Percentiles rank a stretch among this genome's conserved stretches.
Evolutionary conservation across 73 alveolate species (phyloP).

Genomic region (Loxodes magnus): DNA sequence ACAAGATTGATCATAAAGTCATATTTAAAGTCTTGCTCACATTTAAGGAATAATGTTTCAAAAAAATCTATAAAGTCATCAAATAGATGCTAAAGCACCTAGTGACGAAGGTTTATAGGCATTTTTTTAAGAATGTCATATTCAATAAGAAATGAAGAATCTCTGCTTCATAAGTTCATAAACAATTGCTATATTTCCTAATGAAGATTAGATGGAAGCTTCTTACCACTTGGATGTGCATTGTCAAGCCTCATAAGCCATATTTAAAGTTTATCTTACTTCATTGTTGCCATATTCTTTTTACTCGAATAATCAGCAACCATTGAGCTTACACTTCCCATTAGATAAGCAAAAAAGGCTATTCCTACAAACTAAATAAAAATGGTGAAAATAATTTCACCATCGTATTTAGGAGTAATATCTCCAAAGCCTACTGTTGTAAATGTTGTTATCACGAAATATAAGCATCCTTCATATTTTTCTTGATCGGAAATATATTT

Average conservation of each 20-base stretch:
- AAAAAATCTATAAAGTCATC: not conserved
- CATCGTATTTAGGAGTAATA: not conserved
- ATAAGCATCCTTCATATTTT: not conserved
- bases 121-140: not conserved
- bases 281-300: not conserved
- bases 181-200: not conserved
- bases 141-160: not conserved
- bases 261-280: not conserved
- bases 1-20: not conserved
- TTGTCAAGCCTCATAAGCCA: conserved; percentile 5
- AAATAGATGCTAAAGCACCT: not conserved
- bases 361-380: not conserved
- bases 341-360: conserved; percentile 2
- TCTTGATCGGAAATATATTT: not conserved
- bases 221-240: not conserved
- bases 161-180: not conserved
- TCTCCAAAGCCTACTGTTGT: conserved; percentile 7
- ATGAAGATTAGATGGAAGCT: not conserved
- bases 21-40: not conserved
- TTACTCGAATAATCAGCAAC: not conserved
- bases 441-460: not conserved
- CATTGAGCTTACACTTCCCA: not conserved
- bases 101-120: not conserved
- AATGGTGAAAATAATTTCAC: not conserved
- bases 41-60: not conserved